phyloP scores from a whole-genome alignment of 305 asterid genomes.

The Stenogyne calaminthoides region DNA sequence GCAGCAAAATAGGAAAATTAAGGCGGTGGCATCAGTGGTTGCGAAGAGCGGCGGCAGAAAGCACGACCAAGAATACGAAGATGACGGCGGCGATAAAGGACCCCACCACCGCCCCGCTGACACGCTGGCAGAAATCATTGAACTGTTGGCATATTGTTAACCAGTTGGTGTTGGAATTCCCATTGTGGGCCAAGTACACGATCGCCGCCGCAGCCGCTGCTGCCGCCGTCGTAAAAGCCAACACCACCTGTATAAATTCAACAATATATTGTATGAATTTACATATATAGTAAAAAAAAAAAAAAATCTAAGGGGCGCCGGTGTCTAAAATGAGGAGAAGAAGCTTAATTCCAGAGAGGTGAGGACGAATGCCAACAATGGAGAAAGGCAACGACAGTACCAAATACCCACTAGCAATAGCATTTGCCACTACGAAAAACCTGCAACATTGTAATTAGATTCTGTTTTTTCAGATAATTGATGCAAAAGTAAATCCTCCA shows the following conservation, averaged over 20 bases:
- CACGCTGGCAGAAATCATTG: conserved; percentile 65
- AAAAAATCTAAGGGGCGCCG: too few species aligned
- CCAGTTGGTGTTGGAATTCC: conserved; percentile 72
- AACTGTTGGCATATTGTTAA: conserved; percentile 69
- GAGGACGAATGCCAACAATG: conserved; percentile 74
- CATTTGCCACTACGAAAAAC: conserved; percentile 73
- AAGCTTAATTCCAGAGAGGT: conserved; percentile 51
- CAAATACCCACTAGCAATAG: conserved; percentile 65
- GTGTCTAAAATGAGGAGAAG: conserved; percentile 70
- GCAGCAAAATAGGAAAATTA: neutral
- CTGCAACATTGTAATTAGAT: conserved; percentile 26
- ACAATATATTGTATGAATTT: too few species aligned
- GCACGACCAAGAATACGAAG: conserved; percentile 55
- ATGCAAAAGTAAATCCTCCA: too few species aligned
- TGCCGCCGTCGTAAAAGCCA: conserved; percentile 65
- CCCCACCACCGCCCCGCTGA: conserved; percentile 82
- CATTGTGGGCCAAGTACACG: conserved; percentile 77
- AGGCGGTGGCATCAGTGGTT: conserved; percentile 32
- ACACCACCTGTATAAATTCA: too few species aligned
- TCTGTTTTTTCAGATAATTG: too few species aligned
- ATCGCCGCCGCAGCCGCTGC: conserved; percentile 76
- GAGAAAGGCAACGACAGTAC: conserved; percentile 84
- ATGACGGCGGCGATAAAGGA: conserved; percentile 62
- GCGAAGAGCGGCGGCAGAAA: conserved; percentile 64
- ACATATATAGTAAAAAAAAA: too few species aligned